Evolutionary conservation across 2,329 filamentous ascomycete species (phyloP), one percentile per base, ranked within the genome.

Genomic region (Epichloe coenophiala): DNA sequence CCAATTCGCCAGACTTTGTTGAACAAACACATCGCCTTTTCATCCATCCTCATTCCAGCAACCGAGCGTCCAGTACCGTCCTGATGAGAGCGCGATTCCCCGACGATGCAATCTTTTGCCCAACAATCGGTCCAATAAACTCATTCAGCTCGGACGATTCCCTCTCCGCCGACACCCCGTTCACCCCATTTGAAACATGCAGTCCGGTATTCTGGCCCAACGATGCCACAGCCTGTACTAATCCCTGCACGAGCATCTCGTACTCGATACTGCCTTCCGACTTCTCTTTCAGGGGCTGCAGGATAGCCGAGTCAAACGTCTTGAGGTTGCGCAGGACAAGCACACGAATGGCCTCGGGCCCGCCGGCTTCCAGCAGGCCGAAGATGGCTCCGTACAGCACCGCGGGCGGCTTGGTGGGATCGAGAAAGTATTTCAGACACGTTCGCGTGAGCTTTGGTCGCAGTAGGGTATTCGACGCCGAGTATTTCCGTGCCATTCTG

Each of bases 371-470:
- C 2, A 84, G 76, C 3, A 98, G 72, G 1, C 90, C 91, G 33
- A 83, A 78, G 21, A 98, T 77, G 6, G 91, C 88, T 43, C 93
- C 93, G 63, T 93, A 98, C 60, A 95, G 87, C 1, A 91, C 84
- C 2, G 86, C 81, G 0, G 89, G 78, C 0, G 89, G 83, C 61
- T 90, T 88, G 42, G 83, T 81, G 0, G 88, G 87, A 60, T 96
- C 90, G 33, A 98, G 77, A 66, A 96, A 91, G 60, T 86, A 83
- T 69, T 95, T 95, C 36, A 97, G 77, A 61, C 89, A 96, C 0
- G 90, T 93, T n/a, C 93, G 80, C 4, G 89, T 90, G 33, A 98
- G 83, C 56, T 94, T 87, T 2, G 90, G 84, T 51, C 89, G 88
- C 27, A 97, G 78, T 13, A 88, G 84, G 42, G 86, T 82, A 52